Base-by-base conservation (phyloP, 2,329 filamentous ascomycete species). In the Ophiocordyceps sinensis region DNA sequence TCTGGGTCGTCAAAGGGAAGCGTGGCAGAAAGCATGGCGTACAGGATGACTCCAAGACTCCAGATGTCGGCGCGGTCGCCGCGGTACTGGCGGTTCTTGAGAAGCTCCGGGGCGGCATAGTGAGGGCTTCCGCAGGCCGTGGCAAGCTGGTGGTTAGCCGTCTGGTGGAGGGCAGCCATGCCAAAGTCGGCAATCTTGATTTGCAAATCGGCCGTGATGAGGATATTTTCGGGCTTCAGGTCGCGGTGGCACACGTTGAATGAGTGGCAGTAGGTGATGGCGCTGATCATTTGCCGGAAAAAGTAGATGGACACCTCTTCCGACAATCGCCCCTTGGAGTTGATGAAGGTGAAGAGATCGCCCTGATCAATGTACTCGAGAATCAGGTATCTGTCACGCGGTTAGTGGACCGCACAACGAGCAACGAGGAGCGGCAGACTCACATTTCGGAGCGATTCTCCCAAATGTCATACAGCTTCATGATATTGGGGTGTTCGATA, bases 111-210 rank as follows among this genome's bases (percentile, higher is more conserved):
- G 1, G 91, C 88, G 15, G 89, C 89, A 53, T 98, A 98, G 61
- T 96, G 91, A 19, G 91, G 91, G 47, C 91, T 96, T 17, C 91
- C 91, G 53, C 91, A 98, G 5, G 89, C 86, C 1, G 91, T 96
- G 43, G 77, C 83, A 26, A 98, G 73, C 55, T 80, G 79, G 49
- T 86, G 80, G 9, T 78, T 81, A 21, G 77, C 73, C 4, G 84
- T 84, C 58, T 96, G 89, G 47, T 81, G 77, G 35, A 96, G 69
- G 4, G 89, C 89, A 36, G 91, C 91, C 88, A 98, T 95, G 35
- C 91, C 89, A 59, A 98, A 98, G 59, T 98, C 91, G 40, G 89
- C 89, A 51, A 98, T 79, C 63, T 96, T 98, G 59, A 96, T 79
- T 43, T 84, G 78, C 41, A 81, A 73, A 37, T 80, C 67, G 3